Base-by-base conservation (phyloP, 2,329 filamentous ascomycete genomes). In the Trichophyton verrucosum region DNA sequence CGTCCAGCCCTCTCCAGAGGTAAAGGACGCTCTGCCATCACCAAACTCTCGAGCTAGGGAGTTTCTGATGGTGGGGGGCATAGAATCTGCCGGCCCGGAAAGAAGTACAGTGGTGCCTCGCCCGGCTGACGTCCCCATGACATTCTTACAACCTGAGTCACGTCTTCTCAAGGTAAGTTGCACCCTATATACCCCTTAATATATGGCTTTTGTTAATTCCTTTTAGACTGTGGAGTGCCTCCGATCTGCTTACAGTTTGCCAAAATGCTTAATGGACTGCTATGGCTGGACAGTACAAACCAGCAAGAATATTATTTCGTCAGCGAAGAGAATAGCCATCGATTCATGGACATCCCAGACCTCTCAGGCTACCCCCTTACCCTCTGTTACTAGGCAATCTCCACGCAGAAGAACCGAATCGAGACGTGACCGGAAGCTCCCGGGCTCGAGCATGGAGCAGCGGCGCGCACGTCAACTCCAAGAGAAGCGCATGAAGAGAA, bases 321-420 rank as follows among this genome's bases (percentile, higher is more conserved):
- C 20, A 3, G 57, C 47, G 17, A 59, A 59, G 40, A 38, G 57
- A 33, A 59, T 40, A 27, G 57, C 57, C n/a, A 15, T 59, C 8
- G 30, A n/a, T 42, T 8, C 40, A 11, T 57, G 55, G 33, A 38
- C 30, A 9, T 30, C 55, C 3, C 55, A 38, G 38, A 42, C 30
- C 5, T 24, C 33, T 2, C 17, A 11, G 8, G 2, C 30, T 38
- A 3, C 33, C 55, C 6, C 55, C 33, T 38, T 44, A 17, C 40
- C 33, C n/a, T 9, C 24, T 24, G 27, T 8, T 42, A 1, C 30
- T 7, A 22, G 6, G 9, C 55, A 42, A 15, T 15, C 55, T n/a
- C 30, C 24, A 40, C 55, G 55, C 17, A 30, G n/a, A 24, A 30
- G n/a, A 24, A 30, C 20, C 30, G 55, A 57, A 11, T 3, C 20